Conservation (phyloP, 768 basidiomycete genomes). For the Suillus luteus region DNA sequence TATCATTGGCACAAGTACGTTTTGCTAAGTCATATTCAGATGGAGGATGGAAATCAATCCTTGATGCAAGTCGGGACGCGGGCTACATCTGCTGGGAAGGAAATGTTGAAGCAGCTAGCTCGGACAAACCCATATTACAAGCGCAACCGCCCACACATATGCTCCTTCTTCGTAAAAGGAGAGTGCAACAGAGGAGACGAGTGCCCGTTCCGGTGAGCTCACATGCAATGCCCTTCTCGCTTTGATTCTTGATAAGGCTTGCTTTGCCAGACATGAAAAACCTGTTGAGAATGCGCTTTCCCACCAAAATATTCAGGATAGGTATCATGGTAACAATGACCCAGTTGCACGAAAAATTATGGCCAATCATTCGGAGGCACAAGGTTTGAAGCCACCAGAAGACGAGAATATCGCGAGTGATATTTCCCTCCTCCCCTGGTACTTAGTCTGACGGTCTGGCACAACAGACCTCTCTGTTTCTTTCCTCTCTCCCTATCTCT, state of each 20-base stretch:
- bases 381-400: slow-evolving; percentile 88
- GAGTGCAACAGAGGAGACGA: slow-evolving; percentile 90
- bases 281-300: slow-evolving; percentile 80
- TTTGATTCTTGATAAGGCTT: slow-evolving; percentile 10
- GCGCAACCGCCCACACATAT: slow-evolving; percentile 90
- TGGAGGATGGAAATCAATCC: slow-evolving; percentile 66
- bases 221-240: slow-evolving; percentile 19
- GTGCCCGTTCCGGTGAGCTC: slow-evolving; percentile 77
- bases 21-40: slow-evolving; percentile 41
- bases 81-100: slow-evolving; percentile 82
- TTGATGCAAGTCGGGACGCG: slow-evolving; percentile 56
- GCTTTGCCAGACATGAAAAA: slow-evolving; percentile 72
- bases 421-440: slow-evolving; percentile 1
- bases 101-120: slow-evolving; percentile 95
- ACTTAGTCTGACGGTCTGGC: slow-evolving; percentile 11
- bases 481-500: slow-evolving; percentile 69
- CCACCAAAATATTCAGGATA: slow-evolving; percentile 92
- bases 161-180: slow-evolving; percentile 95
- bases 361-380: slow-evolving; percentile 70
- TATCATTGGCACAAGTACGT: not conserved
- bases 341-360: slow-evolving; percentile 94
- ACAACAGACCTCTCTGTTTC: slow-evolving; percentile 79
- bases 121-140: slow-evolving; percentile 97
- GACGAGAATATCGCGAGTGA: slow-evolving; percentile 79
- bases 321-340: slow-evolving; percentile 91